Evolutionary conservation across 345 rosid species (phyloP).

Genomic region (Psidium guajava): DNA sequence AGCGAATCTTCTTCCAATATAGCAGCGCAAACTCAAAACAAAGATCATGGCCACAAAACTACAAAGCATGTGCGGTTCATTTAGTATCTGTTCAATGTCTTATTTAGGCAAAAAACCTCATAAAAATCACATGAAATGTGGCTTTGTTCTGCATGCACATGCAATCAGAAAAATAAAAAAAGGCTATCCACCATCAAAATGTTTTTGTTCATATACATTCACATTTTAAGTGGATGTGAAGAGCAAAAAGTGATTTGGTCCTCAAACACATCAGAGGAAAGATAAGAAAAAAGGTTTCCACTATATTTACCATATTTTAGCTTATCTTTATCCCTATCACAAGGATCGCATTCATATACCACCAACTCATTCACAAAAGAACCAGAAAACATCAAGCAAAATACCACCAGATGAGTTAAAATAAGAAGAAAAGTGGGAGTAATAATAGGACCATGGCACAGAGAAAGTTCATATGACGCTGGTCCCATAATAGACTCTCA

Average conservation of each 20-base stretch:
- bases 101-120: neutral
- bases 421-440: neutral
- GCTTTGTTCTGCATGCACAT: neutral
- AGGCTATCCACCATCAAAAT: neutral
- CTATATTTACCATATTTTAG: neutral
- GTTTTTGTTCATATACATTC: neutral
- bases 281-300: neutral
- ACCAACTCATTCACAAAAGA: neutral
- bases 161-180: neutral
- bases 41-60: neutral
- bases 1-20: neutral
- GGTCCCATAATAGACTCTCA: neutral
- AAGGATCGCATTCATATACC: neutral
- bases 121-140: neutral
- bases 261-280: neutral
- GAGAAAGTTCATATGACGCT: neutral
- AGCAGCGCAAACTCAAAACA: neutral
- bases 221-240: neutral
- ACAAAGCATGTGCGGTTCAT: neutral
- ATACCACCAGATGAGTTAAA: neutral
- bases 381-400: neutral
- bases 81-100: neutral
- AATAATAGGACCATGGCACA: neutral
- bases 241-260: neutral
- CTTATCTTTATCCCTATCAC: neutral